Evolutionary conservation across 2,329 filamentous ascomycete species (phyloP), one percentile per base, ranked within the genome.

Genomic region (Lasiodiplodia gonubiensis): DNA sequence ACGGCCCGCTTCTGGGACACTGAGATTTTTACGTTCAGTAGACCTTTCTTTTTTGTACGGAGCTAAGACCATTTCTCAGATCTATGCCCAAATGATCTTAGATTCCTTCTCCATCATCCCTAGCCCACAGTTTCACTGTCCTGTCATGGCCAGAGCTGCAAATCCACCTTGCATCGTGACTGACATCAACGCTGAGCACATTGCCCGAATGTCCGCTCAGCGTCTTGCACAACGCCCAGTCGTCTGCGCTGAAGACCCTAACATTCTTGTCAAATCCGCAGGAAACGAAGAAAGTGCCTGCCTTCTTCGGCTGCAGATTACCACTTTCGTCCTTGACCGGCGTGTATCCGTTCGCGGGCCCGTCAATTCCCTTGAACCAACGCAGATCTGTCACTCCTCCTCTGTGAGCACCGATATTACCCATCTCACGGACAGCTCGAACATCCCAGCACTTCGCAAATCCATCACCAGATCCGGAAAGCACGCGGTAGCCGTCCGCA

Each of bases 401-500:
- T 60, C 88, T 90, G 78, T 99, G 95, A 7, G 95, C 94, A 59
- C 94, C 95, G 55, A 99, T 91, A 21, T 91, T 92, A 14, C 92
- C 94, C 0, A 88, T 90, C 70, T 90, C 89, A 72, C 91, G 88
- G 59, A 98, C 94, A 74, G 95, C 94, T 54, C 95, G 89, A 64
- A 99, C 86, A 76, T 99, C 95, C 95, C 95, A 99, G 80, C 94
- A 97, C 79, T 97, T 98, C 74, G 97, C 89, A 87, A 95, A 98
- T 21, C 94, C 94, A 76, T 99, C 95, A 2, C 90, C 93, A 16
- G 93, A 96, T 1, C 93, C 94, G 0, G 93, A 93, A n/a, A 98
- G 83, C 10, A 98, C 88, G n/a, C 95, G 89, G 77, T 97, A 90
- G 6, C 94, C 93, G 76, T 99, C 95, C 0, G 90, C 86, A 68